phyloP scores from a whole-genome alignment of 805 yeast species.

The Suhomyces sp. region DNA sequence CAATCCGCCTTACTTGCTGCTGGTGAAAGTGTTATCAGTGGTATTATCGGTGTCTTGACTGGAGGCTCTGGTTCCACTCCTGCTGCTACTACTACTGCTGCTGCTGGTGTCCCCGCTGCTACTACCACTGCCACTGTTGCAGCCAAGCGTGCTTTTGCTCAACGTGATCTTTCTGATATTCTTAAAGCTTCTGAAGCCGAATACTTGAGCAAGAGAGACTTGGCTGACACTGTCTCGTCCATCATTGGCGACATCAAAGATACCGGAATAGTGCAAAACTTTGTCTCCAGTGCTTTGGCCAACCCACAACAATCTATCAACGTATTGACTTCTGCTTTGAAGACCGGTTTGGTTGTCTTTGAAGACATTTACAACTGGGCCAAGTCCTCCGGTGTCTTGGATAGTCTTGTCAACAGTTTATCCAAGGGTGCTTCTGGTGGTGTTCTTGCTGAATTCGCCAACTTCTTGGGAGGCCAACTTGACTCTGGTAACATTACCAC shows the following conservation, averaged over 20 bases:
- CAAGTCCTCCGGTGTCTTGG: conserved; percentile 35
- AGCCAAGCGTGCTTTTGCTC: conserved; percentile 11
- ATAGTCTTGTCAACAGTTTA: conserved; percentile 24
- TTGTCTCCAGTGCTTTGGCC: conserved; percentile 34
- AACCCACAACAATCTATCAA: conserved; percentile 36
- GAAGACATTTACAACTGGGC: conserved; percentile 40
- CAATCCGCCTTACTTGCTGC: conserved; percentile 32
- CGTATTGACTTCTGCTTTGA: conserved; percentile 33
- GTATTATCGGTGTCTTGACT: conserved; percentile 30
- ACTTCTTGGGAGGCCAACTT: conserved; percentile 28
- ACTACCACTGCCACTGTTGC: conserved; percentile 10
- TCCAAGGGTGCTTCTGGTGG: conserved; percentile 23
- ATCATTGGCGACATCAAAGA: conserved; percentile 30
- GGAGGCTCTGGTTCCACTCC: conserved; percentile 9
- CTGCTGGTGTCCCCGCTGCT: conserved; percentile 16
- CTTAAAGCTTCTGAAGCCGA: conserved; percentile 20
- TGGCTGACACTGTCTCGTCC: conserved; percentile 24
- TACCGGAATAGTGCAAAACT: conserved; percentile 33
- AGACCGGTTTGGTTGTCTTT: conserved; percentile 31
- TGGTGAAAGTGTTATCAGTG: conserved; percentile 33
- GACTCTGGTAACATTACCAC: conserved; percentile 24
- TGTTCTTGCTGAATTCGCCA: conserved; percentile 22
- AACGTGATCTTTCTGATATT: conserved; percentile 6
- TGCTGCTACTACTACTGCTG: conserved; percentile 14
- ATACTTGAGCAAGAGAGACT: conserved; percentile 38